Evolutionary conservation across 331 rosid species (phyloP).

Genomic region (Quercus phellos): DNA sequence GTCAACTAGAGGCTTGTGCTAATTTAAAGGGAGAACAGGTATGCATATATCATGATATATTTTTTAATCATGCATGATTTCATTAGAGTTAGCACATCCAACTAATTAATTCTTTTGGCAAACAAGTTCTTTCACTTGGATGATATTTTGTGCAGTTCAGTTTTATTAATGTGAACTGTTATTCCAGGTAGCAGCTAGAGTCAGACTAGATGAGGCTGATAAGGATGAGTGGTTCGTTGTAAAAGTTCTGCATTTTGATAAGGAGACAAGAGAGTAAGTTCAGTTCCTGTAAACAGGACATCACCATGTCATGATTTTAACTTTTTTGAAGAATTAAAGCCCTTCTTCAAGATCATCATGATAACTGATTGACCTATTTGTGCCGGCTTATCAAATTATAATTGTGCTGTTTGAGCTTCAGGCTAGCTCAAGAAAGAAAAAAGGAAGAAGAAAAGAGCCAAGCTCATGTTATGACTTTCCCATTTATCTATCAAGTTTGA

Average conservation of each 20-base stretch:
- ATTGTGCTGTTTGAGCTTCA: not conserved
- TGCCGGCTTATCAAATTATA: not conserved
- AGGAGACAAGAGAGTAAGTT: conserved; percentile 87
- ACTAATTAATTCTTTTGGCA: not conserved
- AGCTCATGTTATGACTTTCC: not conserved
- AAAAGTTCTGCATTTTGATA: conserved; percentile 90
- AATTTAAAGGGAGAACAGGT: conserved; percentile 93
- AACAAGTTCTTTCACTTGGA: not conserved
- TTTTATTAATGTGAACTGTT: conserved; percentile 21
- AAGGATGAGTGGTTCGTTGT: conserved; percentile 95
- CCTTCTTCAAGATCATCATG: not conserved
- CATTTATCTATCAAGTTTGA: not conserved
- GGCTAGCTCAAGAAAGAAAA: not conserved
- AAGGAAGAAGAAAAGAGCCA: not conserved
- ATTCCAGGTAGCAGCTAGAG: conserved; percentile 91
- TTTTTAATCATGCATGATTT: not conserved
- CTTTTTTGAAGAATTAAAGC: not conserved
- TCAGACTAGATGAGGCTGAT: conserved; percentile 76
- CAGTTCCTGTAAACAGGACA: not conserved
- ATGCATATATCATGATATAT: conserved; percentile 1
- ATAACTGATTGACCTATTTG: not conserved
- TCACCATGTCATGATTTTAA: conserved; percentile 3
- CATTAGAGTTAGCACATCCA: not conserved
- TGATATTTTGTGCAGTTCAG: conserved; percentile 5
- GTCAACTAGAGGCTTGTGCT: conserved; percentile 65